Conservation (phyloP, 768 basidiomycete genomes). For the Pleurotus tuoliensis region DNA sequence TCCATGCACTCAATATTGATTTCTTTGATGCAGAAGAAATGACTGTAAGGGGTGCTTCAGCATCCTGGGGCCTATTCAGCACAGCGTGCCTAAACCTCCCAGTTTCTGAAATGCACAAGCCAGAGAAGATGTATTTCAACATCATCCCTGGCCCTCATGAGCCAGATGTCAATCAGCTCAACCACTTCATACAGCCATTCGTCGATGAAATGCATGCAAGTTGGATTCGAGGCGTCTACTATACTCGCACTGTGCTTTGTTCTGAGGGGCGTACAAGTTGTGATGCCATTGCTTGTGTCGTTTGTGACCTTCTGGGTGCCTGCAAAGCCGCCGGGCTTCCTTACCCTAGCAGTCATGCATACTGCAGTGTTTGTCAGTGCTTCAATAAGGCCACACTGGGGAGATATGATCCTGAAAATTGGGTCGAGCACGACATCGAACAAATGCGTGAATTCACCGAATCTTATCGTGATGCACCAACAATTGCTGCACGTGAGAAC, state of each 20-base stretch:
- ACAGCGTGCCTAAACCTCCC: constrained; percentile 31
- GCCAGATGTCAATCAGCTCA: constrained; percentile 23
- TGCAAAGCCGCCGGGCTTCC: too few relatives aligned
- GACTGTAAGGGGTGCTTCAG: constrained; percentile 15
- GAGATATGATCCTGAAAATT: constrained; percentile 13
- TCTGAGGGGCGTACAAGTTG: neutral
- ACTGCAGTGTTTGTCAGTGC: constrained; percentile 26
- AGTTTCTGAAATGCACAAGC: constrained; percentile 21
- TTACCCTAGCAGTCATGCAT: too few relatives aligned
- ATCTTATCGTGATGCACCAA: constrained; percentile 17
- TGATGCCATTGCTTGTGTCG: constrained; percentile 10
- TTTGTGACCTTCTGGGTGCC: too few relatives aligned
- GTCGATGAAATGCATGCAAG: constrained; percentile 23
- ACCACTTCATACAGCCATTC: constrained; percentile 28
- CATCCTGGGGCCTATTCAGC: constrained; percentile 27
- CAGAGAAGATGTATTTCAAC: constrained; percentile 28
- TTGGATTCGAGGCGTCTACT: constrained; percentile 16
- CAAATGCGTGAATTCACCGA: constrained; percentile 13
- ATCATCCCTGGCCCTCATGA: constrained; percentile 33
- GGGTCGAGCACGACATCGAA: constrained; percentile 9
- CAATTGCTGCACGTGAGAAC: constrained; percentile 6
- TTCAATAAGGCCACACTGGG: constrained; percentile 8
- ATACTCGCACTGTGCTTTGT: constrained; percentile 14
- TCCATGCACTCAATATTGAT: constrained; percentile 26
- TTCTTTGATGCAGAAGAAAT: constrained; percentile 30